phyloP scores from a whole-genome alignment of 2,329 filamentous ascomycete species.

The Immersiporthe knoxdaviesiana region DNA sequence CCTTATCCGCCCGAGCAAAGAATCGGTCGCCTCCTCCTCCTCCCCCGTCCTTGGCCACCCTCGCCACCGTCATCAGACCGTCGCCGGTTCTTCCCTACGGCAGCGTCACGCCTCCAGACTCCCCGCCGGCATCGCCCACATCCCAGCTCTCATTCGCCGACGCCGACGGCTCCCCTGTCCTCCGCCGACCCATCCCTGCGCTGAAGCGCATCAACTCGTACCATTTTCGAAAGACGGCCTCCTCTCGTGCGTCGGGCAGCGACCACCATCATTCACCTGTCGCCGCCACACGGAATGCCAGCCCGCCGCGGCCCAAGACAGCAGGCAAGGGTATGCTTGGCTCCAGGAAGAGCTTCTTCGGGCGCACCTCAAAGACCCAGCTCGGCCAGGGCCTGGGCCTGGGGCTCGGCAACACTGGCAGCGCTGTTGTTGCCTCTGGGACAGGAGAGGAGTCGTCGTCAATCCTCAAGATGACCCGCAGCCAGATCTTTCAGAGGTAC shows the following conservation, averaged over 20 bases:
- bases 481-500: constrained; percentile 24
- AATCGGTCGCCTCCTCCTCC: constrained; percentile 12
- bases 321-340: constrained; percentile 21
- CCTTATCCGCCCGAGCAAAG: constrained; percentile 15
- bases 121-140: constrained; percentile 14
- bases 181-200: constrained; percentile 9
- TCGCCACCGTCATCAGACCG: constrained; percentile 19
- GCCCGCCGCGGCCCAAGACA: constrained; percentile 18
- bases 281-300: not conserved
- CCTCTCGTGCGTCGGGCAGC: constrained; percentile 15
- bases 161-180: constrained; percentile 12
- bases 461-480: constrained; percentile 19
- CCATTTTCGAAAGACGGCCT: constrained; percentile 1
- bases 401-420: too few species aligned
- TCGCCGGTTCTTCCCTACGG: constrained; percentile 18
- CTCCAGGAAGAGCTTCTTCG: constrained; percentile 23
- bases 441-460: constrained; percentile 5
- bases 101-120: constrained; percentile 26
- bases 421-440: not conserved
- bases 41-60: constrained; percentile 16
- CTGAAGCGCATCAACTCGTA: constrained; percentile 18
- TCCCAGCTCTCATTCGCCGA: constrained; percentile 24
- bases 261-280: constrained; percentile 9
- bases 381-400: not conserved
- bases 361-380: not conserved